phyloP scores from a whole-genome alignment of 768 basidiomycete species.

The Trametes coccinea region DNA sequence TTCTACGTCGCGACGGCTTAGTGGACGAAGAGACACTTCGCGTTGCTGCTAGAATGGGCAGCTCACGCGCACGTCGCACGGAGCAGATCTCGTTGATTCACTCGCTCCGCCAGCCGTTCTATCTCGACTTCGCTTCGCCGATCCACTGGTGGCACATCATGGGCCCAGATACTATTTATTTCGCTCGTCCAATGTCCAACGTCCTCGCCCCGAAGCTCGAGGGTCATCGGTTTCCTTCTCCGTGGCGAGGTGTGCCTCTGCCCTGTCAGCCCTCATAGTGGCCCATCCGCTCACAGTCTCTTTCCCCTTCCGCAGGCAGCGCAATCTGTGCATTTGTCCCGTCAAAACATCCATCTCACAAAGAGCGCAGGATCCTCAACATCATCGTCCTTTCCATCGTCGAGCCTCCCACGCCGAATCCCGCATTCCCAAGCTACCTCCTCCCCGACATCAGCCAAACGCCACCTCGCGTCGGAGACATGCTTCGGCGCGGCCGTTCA shows the following conservation, averaged over 20 bases:
- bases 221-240: not conserved
- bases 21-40: not conserved
- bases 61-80: not conserved
- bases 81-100: not conserved
- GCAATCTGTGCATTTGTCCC: not conserved
- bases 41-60: not conserved
- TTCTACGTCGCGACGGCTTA: slow-evolving; percentile 1
- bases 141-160: slow-evolving; percentile 9
- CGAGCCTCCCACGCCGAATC: not conserved
- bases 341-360: not conserved
- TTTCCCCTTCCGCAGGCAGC: not conserved
- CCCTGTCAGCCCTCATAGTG: not conserved
- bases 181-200: not conserved
- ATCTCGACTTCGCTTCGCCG: not conserved
- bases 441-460: not conserved
- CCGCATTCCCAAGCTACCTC: not conserved
- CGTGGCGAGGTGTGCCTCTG: not conserved
- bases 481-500: not conserved
- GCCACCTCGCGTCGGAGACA: not conserved
- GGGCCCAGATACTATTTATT: not conserved
- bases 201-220: not conserved
- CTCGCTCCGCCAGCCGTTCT: slow-evolving; percentile 1
- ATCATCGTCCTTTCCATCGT: not conserved
- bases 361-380: not conserved
- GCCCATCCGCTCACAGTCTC: not conserved